Evolutionary conservation across 768 basidiomycete species (phyloP), one percentile per base, ranked within the genome.

Genomic region (Suillus ampliporus): DNA sequence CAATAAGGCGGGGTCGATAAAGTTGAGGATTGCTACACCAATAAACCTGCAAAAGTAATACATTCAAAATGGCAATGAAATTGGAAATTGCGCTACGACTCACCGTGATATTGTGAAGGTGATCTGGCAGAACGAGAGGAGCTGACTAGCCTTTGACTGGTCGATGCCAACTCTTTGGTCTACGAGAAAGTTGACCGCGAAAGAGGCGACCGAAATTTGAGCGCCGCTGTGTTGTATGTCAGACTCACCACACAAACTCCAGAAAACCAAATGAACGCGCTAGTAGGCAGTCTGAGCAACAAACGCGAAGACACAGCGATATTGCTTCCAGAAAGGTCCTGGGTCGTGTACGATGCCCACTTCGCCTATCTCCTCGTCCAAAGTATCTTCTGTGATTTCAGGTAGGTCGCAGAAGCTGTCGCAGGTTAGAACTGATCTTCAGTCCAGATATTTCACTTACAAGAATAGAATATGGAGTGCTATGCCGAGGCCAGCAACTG

Each of bases 71-170:
- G 23, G 31, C 47, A 28, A 44, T n/a, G n/a, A 34, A 50, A 48
- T 35, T 26, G 19, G n/a, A 54, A 5, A 37, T 28, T 43, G 28
- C 50, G 37, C 58, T 47, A n/a, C 35, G 41, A 60, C 79, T 64
- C 69, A 84, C 83, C 87, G 80, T 64, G 84, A 86, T 19, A 85
- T 73, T 1, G 87, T 86, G 71, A 89, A 89, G 19, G 86, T 88
- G 72, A 90, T 81, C 68, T 90, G 86, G 66, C 86, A 89, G 71
- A 88, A 88, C 9, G 89, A 91, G 66, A 89, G 88, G 62, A 90
- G 73, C 57, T 86, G 76, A 62, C 88, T 87, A 47, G 87, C 89
- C 62, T 76, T 73, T 5, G 86, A 74, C 38, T 82, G 75, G 58
- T 67, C 67, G 66, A 86, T 81, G 35, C 84, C 84, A 58, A 89